These are phyloP conservation scores for Rhodotorula sp. DNA, from an alignment of 1,284 basidiomycete genomes.

Conservation along the genomic window DNA sequence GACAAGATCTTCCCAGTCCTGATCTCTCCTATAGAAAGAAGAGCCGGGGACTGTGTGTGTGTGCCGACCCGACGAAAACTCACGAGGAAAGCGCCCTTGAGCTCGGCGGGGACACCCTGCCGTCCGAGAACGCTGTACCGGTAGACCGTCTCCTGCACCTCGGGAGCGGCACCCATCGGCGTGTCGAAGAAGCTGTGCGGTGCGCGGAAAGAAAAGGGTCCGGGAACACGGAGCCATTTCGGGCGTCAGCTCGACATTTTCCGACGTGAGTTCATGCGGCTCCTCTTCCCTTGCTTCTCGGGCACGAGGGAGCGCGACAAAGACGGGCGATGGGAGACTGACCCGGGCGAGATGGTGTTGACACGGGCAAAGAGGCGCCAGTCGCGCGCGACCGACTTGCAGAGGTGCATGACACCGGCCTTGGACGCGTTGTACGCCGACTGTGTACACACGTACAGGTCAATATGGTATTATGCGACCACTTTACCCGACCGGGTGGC, in stretches of 20 bases:
- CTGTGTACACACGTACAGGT: conserved; percentile 29
- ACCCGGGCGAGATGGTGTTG: conserved; percentile 48
- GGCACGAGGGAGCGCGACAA: no score
- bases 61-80: not conserved
- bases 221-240: no score
- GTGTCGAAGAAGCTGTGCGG: conserved; percentile 45
- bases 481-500: not conserved
- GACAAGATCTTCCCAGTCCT: not conserved
- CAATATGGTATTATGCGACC: not conserved
- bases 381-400: conserved; percentile 61
- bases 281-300: no score
- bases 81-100: conserved; percentile 42
- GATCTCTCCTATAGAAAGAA: no score
- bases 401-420: conserved; percentile 58
- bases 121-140: conserved; percentile 43
- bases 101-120: conserved; percentile 46
- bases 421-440: conserved; percentile 48
- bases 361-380: conserved; percentile 52
- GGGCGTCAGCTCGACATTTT: no score
- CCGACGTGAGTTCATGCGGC: no score
- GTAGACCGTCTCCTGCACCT: conserved; percentile 37
- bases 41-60: no score
- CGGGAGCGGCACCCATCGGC: conserved; percentile 44
- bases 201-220: no score
- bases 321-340: no score